Percentiles rank a stretch among this genome's conserved stretches.
These are phyloP conservation scores for Ajuga reptans DNA, from an alignment of 305 asterid species.

Conservation along the genomic window DNA sequence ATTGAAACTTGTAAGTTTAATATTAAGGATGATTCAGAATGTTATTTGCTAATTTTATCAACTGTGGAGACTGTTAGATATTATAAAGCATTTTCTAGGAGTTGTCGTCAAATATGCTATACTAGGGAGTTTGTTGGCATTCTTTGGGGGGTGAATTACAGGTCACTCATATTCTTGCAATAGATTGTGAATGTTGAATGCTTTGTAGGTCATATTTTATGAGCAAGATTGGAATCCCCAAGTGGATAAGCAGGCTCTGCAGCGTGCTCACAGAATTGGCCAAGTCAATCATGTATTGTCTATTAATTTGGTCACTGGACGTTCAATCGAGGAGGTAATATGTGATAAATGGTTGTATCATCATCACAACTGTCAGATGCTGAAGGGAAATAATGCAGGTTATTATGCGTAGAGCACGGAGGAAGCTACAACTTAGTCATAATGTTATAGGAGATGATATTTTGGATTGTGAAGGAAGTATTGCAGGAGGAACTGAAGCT, in stretches of 20 bases:
- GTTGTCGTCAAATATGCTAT: not conserved
- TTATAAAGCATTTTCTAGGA: not conserved
- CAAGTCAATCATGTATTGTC: conserved; percentile 78
- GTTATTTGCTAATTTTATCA: not conserved
- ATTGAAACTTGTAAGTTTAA: too few species aligned
- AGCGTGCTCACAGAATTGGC: conserved; percentile 96
- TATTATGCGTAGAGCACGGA: conserved; percentile 75
- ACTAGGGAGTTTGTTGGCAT: not conserved
- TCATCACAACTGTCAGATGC: conserved; percentile 14
- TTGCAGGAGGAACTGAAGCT: conserved; percentile 48
- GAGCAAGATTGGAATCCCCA: conserved; percentile 99
- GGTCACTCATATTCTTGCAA: conserved; percentile 7
- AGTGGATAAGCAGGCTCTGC: conserved; percentile 96
- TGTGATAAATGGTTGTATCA: conserved; percentile 1
- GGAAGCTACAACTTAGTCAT: conserved; percentile 80
- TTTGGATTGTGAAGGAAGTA: conserved; percentile 44
- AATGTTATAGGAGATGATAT: conserved; percentile 68
- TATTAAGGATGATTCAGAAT: conserved; percentile 9
- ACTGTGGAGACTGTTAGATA: not conserved
- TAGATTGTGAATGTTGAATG: conserved; percentile 5
- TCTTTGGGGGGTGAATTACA: not conserved
- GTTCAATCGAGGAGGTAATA: conserved; percentile 82
- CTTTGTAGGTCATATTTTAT: conserved; percentile 72
- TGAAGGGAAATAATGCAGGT: conserved; percentile 46
- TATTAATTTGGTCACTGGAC: conserved; percentile 68